phyloP scores from a whole-genome alignment of 2,329 filamentous ascomycete genomes.

The Scortechinia acanthostroma region DNA sequence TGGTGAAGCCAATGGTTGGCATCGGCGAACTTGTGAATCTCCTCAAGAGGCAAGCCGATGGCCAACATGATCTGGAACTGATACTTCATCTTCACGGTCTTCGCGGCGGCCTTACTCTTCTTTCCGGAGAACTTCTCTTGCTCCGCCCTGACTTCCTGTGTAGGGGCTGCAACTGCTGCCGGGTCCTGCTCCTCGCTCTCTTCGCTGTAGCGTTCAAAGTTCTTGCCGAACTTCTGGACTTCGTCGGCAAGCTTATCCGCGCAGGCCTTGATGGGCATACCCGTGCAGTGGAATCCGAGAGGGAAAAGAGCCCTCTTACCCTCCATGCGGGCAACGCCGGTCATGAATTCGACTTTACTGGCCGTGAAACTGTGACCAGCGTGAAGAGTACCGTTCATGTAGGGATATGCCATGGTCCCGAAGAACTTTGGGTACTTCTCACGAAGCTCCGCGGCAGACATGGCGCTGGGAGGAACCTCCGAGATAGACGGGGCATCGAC shows the following conservation, averaged over 20 bases:
- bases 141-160: constrained; percentile 60
- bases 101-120: constrained; percentile 85
- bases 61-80: constrained; percentile 92
- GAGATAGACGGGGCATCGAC: constrained; percentile 72
- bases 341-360: constrained; percentile 86
- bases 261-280: constrained; percentile 96
- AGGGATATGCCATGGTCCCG: constrained; percentile 50
- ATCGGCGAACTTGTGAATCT: constrained; percentile 90
- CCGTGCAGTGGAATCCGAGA: constrained; percentile 90
- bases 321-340: constrained; percentile 81
- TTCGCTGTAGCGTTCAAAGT: constrained; percentile 69
- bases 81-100: constrained; percentile 89
- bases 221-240: constrained; percentile 78
- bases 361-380: constrained; percentile 88
- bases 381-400: constrained; percentile 84
- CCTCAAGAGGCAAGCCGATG: constrained; percentile 76
- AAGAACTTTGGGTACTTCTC: constrained; percentile 86
- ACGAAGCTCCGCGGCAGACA: constrained; percentile 69
- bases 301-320: constrained; percentile 84
- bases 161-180: constrained; percentile 35
- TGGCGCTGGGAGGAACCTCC: constrained; percentile 71
- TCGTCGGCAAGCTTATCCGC: constrained; percentile 91
- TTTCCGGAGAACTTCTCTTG: constrained; percentile 85
- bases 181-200: constrained; percentile 27
- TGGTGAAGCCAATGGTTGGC: constrained; percentile 85